Conservation (phyloP, 2,329 filamentous ascomycete genomes). For the Aspergillus puulaauensis region DNA sequence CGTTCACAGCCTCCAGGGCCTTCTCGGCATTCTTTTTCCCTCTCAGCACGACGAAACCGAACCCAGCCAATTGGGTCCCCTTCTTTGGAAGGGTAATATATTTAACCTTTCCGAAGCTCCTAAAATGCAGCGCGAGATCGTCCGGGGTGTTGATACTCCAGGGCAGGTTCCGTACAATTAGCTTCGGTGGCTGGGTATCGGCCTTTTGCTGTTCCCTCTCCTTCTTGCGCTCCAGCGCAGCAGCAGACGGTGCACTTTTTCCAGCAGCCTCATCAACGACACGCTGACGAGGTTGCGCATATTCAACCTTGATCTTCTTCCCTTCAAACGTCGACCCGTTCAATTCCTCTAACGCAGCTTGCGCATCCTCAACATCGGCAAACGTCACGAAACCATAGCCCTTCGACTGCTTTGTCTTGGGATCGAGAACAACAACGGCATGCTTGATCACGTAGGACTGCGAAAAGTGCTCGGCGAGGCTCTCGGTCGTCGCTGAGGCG, state of each 20-base stretch:
- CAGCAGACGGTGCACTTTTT: conserved; percentile 39
- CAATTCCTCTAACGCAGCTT: conserved; percentile 75
- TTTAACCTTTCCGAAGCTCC: conserved; percentile 88
- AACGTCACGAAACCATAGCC: conserved; percentile 98
- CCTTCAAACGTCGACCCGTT: conserved; percentile 77
- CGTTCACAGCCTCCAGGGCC: conserved; percentile 81
- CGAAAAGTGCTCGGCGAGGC: conserved; percentile 85
- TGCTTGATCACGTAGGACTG: conserved; percentile 94
- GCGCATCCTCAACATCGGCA: conserved; percentile 86
- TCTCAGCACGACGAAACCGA: conserved; percentile 87
- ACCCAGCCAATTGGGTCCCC: conserved; percentile 72
- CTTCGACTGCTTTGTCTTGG: conserved; percentile 79
- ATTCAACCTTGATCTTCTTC: conserved; percentile 78
- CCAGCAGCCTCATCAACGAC: conserved; percentile 54
- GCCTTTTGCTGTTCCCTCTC: conserved; percentile 59
- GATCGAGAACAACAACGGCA: conserved; percentile 86
- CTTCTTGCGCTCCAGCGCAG: conserved; percentile 38
- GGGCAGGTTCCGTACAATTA: conserved; percentile 90
- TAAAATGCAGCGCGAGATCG: conserved; percentile 75
- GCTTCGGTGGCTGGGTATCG: conserved; percentile 64
- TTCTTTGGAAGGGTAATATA: conserved; percentile 79
- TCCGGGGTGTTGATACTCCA: conserved; percentile 92
- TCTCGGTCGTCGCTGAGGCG: conserved; percentile 73
- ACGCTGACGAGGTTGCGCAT: conserved; percentile 82
- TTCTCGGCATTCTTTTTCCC: conserved; percentile 89